Percentiles rank a stretch among this genome's conserved stretches.
Conservation (phyloP, 768 basidiomycete genomes). For the Mrakia frigida region DNA sequence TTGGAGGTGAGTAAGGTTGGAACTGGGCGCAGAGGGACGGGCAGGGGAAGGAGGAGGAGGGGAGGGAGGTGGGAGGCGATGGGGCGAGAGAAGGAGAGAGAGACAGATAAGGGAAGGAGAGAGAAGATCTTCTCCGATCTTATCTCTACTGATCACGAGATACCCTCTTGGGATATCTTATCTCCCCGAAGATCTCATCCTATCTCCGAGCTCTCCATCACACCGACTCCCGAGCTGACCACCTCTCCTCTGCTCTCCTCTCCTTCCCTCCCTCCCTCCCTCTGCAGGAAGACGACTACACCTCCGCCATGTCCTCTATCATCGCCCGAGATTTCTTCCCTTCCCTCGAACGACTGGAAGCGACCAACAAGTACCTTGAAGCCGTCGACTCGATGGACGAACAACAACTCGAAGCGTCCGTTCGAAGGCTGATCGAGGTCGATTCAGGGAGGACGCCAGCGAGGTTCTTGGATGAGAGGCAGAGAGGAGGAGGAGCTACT, state of each 20-base stretch:
- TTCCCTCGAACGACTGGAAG: slow-evolving; percentile 25
- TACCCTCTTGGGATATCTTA: not conserved
- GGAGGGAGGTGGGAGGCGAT: not conserved
- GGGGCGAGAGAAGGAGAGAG: not conserved
- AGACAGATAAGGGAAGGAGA: not conserved
- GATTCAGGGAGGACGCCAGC: slow-evolving; percentile 24
- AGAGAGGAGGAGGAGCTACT: not conserved
- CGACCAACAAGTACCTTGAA: slow-evolving; percentile 29
- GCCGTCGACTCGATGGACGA: slow-evolving; percentile 33
- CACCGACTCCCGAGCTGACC: not conserved
- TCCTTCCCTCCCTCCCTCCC: not conserved
- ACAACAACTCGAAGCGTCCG: slow-evolving; percentile 14
- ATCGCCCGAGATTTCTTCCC: slow-evolving; percentile 99
- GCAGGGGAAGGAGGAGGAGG: not conserved
- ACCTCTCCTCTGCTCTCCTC: not conserved
- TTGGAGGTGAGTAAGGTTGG: slow-evolving; percentile 9
- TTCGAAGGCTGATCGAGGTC: slow-evolving; percentile 27
- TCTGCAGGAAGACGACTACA: slow-evolving; percentile 80
- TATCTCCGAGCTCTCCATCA: not conserved
- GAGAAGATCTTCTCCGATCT: not conserved
- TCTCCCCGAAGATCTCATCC: not conserved
- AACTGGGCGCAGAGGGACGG: not conserved
- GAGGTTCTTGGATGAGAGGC: not conserved
- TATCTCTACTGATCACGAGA: not conserved
- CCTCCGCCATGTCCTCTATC: slow-evolving; percentile 78